A percentile compares a stretch with the other conserved stretches of the same genome.
Conservation (phyloP, 2,329 filamentous ascomycete genomes). For the Diaporthe ampelina region DNA sequence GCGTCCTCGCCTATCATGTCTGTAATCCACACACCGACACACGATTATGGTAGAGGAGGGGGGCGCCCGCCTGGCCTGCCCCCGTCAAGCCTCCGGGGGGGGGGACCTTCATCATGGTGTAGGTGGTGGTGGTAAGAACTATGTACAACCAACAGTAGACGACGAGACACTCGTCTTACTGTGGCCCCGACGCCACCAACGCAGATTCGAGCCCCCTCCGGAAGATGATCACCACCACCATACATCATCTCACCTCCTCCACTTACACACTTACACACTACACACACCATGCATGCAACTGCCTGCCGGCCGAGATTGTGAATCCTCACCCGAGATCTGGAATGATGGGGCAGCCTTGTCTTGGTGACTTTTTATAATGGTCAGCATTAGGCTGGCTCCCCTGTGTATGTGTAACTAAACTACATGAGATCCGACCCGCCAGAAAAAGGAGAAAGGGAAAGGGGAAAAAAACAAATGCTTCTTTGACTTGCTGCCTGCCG, state of each 20-base stretch:
- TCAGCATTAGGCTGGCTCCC: not conserved
- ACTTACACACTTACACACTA: not conserved
- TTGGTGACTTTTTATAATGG: slow-evolving; percentile 20
- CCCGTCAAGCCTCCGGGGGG: not conserved
- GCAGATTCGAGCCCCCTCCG: not conserved
- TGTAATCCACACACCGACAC: slow-evolving; percentile 20
- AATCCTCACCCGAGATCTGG: slow-evolving; percentile 25
- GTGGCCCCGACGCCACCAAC: slow-evolving; percentile 8
- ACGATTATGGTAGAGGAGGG: not conserved
- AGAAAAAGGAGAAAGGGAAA: not conserved
- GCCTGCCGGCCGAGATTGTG: slow-evolving; percentile 30
- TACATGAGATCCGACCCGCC: not conserved
- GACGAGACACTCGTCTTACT: slow-evolving; percentile 24
- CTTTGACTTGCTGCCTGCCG: slow-evolving; percentile 31
- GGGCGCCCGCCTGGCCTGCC: not conserved
- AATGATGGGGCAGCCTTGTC: not conserved
- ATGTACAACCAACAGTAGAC: slow-evolving; percentile 35
- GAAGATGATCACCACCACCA: not conserved
- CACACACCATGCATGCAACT: slow-evolving; percentile 10
- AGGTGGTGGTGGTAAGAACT: slow-evolving; percentile 34
- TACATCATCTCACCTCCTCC: not conserved
- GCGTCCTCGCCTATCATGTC: slow-evolving; percentile 31
- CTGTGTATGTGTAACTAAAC: not conserved
- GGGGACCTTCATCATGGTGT: not conserved
- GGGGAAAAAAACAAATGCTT: slow-evolving; percentile 17